These are phyloP conservation scores for Colletotrichum echinochloae DNA, from an alignment of 2,329 filamentous ascomycete species.

Conservation along the genomic window DNA sequence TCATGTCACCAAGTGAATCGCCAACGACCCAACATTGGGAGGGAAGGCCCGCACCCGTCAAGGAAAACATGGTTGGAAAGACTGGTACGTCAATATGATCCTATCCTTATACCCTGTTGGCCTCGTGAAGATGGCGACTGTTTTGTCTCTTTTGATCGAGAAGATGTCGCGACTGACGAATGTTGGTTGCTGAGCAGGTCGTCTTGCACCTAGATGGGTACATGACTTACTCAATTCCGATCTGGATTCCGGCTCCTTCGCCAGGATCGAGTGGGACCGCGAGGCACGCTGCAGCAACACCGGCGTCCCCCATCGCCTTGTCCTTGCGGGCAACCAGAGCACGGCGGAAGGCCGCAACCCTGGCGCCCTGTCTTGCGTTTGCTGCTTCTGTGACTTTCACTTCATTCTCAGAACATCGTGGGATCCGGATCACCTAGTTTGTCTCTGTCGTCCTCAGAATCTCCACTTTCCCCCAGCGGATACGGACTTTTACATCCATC, in stretches of 20 bases:
- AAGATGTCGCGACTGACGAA: neutral
- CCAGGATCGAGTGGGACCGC: constrained; percentile 48
- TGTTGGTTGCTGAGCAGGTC: constrained; percentile 34
- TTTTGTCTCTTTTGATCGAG: neutral
- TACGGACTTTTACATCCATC: constrained; percentile 35
- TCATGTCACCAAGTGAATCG: constrained; percentile 30
- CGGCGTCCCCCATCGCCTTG: constrained; percentile 49
- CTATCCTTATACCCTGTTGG: neutral
- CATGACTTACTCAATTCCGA: constrained; percentile 55
- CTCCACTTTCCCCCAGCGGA: constrained; percentile 25
- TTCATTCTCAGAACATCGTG: constrained; percentile 55
- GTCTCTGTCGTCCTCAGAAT: constrained; percentile 46
- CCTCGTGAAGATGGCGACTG: too few relatives aligned
- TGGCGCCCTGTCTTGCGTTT: constrained; percentile 52
- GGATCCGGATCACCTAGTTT: constrained; percentile 46
- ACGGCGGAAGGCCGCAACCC: constrained; percentile 44
- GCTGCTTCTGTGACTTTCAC: constrained; percentile 56
- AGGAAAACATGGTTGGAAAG: constrained; percentile 32
- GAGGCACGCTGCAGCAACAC: constrained; percentile 48
- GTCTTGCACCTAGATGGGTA: constrained; percentile 56
- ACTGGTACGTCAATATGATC: constrained; percentile 16
- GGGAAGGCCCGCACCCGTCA: constrained; percentile 21
- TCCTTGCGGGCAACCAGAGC: constrained; percentile 52
- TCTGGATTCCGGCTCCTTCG: constrained; percentile 47
- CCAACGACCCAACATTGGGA: constrained; percentile 33